phyloP scores from a whole-genome alignment of 176 grass and related monocot species.

The Aegilops speltoides region DNA sequence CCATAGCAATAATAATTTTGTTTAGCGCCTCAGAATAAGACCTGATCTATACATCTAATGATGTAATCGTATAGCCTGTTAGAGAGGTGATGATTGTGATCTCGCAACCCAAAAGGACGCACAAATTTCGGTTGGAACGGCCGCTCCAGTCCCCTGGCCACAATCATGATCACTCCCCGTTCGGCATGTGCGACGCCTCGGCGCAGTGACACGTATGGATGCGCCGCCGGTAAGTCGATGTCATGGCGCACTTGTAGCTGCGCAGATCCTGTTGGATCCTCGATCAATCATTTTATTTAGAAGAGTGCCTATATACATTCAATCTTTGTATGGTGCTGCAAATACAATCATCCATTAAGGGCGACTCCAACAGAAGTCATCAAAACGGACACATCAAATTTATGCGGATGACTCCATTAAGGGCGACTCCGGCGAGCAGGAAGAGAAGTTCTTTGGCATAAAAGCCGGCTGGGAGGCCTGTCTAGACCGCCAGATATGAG shows the following conservation, averaged over 20 bases:
- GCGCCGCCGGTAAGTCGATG: not conserved
- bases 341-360: no score
- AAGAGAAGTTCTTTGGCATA: no score
- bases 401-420: no score
- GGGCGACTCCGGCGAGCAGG: no score
- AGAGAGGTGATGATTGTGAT: not conserved
- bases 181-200: conserved; percentile 26
- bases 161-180: not conserved
- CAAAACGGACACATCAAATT: no score
- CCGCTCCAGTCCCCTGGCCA: not conserved
- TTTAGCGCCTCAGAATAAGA: not conserved
- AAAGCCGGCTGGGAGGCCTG: no score
- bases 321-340: no score
- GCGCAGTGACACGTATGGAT: conserved; percentile 15
- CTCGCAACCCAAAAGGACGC: conserved; percentile 9
- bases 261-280: no score
- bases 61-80: not conserved
- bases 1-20: not conserved
- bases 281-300: no score
- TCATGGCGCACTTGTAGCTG: not conserved
- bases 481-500: no score
- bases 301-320: no score
- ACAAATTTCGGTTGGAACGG: conserved; percentile 31
- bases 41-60: not conserved
- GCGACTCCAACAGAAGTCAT: no score